Conservation (phyloP, 2,329 filamentous ascomycete species). For the Pyrenochaeta sp. region DNA sequence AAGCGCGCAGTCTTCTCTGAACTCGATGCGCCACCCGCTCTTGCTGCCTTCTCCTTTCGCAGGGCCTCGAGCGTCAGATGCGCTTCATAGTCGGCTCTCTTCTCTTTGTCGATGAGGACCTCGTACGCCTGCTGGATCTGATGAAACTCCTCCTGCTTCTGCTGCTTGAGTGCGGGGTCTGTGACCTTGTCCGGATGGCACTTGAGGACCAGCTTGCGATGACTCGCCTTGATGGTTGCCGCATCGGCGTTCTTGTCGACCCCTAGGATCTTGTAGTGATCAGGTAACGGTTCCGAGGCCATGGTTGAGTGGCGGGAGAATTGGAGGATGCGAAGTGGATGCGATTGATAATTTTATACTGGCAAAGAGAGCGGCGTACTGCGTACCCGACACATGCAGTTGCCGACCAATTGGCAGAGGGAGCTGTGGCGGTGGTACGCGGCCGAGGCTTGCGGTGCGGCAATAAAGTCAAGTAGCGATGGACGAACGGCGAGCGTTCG, state of each 20-base stretch:
- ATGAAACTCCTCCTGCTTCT: slow-evolving; percentile 89
- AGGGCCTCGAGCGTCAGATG: slow-evolving; percentile 72
- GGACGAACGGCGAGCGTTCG: slow-evolving; percentile 4
- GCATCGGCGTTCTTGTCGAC: slow-evolving; percentile 75
- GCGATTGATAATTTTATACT: slow-evolving; percentile 20
- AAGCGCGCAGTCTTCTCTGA: slow-evolving; percentile 47
- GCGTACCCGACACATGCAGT: slow-evolving; percentile 17
- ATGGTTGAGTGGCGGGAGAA: slow-evolving; percentile 55
- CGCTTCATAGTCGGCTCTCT: slow-evolving; percentile 80
- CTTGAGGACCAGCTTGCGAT: slow-evolving; percentile 86
- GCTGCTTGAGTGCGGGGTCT: slow-evolving; percentile 76
- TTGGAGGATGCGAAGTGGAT: slow-evolving; percentile 10
- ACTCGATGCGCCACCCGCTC: slow-evolving; percentile 30
- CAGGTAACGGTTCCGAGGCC: slow-evolving; percentile 61
- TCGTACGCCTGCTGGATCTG: slow-evolving; percentile 94
- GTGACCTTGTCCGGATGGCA: slow-evolving; percentile 93
- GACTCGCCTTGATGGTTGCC: slow-evolving; percentile 76
- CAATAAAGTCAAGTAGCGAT: slow-evolving; percentile 14
- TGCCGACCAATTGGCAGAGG: slow-evolving; percentile 11
- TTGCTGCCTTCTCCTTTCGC: slow-evolving; percentile 63
- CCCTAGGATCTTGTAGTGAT: slow-evolving; percentile 83
- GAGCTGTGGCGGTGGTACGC: slow-evolving; percentile 32
- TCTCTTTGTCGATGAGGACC: slow-evolving; percentile 78
- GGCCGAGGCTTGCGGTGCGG: slow-evolving; percentile 25
- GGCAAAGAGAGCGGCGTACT: slow-evolving; percentile 19